Evolutionary conservation across 2,329 filamentous ascomycete genomes (phyloP), one percentile per base, ranked within the genome.

Genomic region (Exophiala sideris): DNA sequence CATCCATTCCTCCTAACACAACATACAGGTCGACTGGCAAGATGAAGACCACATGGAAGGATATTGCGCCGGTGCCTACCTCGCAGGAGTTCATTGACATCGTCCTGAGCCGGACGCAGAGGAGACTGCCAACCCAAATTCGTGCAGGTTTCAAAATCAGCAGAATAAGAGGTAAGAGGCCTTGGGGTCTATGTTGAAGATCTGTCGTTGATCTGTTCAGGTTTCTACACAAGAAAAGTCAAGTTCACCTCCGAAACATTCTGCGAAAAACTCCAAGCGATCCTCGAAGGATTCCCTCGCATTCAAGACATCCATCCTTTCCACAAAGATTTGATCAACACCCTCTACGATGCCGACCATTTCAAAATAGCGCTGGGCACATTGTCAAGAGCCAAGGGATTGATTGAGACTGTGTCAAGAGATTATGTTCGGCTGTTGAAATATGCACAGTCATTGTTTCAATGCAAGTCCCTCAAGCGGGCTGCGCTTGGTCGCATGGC

Each of bases 171-270:
- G 73, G 76, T 79, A 69, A 60, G 63, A 59, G 50, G 29, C 12
- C 40, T 10, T 21, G 21, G 41, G 20, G 16, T 18, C 16, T 11
- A 44, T 11, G 21, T 20, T 32, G 8, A 20, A 3, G 11, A 20
- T 32, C 21, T n/a, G 21, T 57, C 54, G 61, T 69, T 70, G 61
- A 71, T 60, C 42, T 57, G 55, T 45, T 36, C 62, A 86, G 87
- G 84, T 46, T 97, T 97, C 77, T 97, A 97, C 74, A 96, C 92
- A 42, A 81, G 94, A 71, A 97, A 97, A 76, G 91, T 96, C 80
- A 97, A 97, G 76, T 99, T 91, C 76, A 96, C 94, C 5, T 87
- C 92, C 69, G 94, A 99, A 76, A 97, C 92, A 39, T 96, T 96
- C 73, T 85, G 86, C 62, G 94, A 99, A 73, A 97, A 97, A 76